These are phyloP conservation scores for Zygoascus tannicola DNA, from an alignment of 805 yeast species.

Conservation along the genomic window DNA sequence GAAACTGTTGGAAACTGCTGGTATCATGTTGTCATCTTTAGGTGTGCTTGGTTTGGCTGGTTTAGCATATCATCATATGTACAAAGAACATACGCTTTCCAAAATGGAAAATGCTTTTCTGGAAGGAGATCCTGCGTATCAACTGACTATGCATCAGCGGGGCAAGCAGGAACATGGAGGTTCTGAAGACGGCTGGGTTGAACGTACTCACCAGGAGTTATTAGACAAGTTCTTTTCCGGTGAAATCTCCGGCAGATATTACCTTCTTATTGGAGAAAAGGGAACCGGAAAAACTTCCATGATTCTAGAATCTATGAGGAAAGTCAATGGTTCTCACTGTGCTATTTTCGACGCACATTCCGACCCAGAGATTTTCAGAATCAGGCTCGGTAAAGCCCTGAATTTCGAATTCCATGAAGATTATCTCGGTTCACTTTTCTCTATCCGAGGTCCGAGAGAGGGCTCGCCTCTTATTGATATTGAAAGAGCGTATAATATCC, in stretches of 20 bases:
- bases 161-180: constrained; percentile 15
- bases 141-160: constrained; percentile 42
- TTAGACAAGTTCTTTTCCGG: constrained; percentile 62
- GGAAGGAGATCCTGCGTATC: constrained; percentile 55
- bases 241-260: constrained; percentile 55
- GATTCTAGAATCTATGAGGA: constrained; percentile 59
- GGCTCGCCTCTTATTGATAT: constrained; percentile 74
- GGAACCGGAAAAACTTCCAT: constrained; percentile 81
- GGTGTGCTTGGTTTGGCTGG: constrained; percentile 67
- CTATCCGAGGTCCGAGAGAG: constrained; percentile 77
- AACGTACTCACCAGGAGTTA: constrained; percentile 55
- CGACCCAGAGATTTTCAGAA: constrained; percentile 73
- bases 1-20: constrained; percentile 45
- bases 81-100: constrained; percentile 46
- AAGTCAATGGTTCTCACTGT: constrained; percentile 53
- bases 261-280: constrained; percentile 68
- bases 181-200: constrained; percentile 49
- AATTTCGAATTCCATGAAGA: constrained; percentile 70
- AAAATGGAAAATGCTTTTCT: constrained; percentile 63
- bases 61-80: constrained; percentile 53
- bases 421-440: constrained; percentile 71
- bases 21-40: constrained; percentile 61
- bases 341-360: constrained; percentile 74
- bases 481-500: constrained; percentile 68
- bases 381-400: constrained; percentile 66